Evolutionary conservation across 768 basidiomycete genomes (phyloP), one percentile per base, ranked within the genome.

Genomic region (Rhodotorula kratochvilovae): DNA sequence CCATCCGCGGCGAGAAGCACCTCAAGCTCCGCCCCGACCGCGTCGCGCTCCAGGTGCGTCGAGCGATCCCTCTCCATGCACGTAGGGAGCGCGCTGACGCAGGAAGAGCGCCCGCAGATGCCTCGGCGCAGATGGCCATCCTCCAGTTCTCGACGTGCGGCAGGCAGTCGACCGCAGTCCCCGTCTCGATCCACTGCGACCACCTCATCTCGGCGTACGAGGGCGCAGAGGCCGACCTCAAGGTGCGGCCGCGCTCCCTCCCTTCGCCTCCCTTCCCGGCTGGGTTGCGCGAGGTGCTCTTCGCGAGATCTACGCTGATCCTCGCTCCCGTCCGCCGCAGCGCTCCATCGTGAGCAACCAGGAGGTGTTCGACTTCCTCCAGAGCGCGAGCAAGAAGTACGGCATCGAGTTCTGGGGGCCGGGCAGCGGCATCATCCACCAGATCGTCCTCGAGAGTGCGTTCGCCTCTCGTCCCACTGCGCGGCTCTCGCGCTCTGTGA

Each of bases 71-170:
- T 15, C 50, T 21, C n/a, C 10, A 13, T 29, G n/a, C 15, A 3
- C n/a, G 13, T 10, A 5, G 8, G 8, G 11, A 50, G 4, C 27
- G 25, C 48, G 48, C 48, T 50, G 25, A 50, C 12, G 48, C 21
- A 10, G 21, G 23, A 12, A 43, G 19, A 2, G 23, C 11, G 27
- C 31, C 19, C 27, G 33, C 70, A 81, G 83, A 83, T 71, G 83
- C 83, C 25, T 81, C 81, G 2, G 83, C 83, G 8, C 83, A 83
- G 77, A 83, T 83, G 83, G 76, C 77, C 63, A 88, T 94, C 70
- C 82, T 99, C 68, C 96, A 99, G 82, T 99, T 98, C 82, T 97
- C 96, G 91, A 95, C 94, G 63, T 94, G 94, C 67, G 92, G 91
- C 29, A 86, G 96, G 63, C 81, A 87, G 35, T 85, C 85, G 71